phyloP scores from a whole-genome alignment of 805 yeast species.

The Peterozyma xylosa region DNA sequence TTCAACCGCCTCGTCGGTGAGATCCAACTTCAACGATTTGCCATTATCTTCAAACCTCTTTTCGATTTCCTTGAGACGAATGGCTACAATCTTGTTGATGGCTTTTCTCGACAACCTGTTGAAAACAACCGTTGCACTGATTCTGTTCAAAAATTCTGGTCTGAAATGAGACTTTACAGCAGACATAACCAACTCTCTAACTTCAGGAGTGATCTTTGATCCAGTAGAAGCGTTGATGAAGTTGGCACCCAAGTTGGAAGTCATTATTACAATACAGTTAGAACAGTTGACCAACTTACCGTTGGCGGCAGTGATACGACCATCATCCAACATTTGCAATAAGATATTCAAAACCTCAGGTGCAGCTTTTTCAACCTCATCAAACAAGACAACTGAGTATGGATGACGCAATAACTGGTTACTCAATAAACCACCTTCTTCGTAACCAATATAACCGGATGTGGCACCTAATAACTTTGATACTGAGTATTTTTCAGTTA shows the following conservation, averaged over 20 bases:
- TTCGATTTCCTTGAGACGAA: conserved; percentile 80
- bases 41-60: conserved; percentile 79
- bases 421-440: conserved; percentile 94
- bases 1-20: conserved; percentile 72
- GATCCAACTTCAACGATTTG: conserved; percentile 62
- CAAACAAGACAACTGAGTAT: conserved; percentile 92
- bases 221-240: conserved; percentile 60
- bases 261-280: conserved; percentile 89
- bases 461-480: conserved; percentile 95
- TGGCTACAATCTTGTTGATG: conserved; percentile 82
- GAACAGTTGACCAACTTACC: conserved; percentile 93
- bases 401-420: conserved; percentile 89
- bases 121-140: conserved; percentile 87
- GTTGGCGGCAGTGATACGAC: conserved; percentile 88
- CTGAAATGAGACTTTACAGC: conserved; percentile 86
- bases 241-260: conserved; percentile 95
- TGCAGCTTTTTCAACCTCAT: conserved; percentile 97
- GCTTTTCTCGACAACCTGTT: conserved; percentile 89
- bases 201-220: conserved; percentile 56
- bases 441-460: conserved; percentile 95
- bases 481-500: conserved; percentile 91
- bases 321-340: conserved; percentile 91
- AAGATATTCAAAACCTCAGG: conserved; percentile 93
- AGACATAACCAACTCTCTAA: conserved; percentile 74
- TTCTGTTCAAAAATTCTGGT: conserved; percentile 96